These are phyloP conservation scores for Fusarium udum DNA, from an alignment of 2,329 filamentous ascomycete species.

Conservation along the genomic window DNA sequence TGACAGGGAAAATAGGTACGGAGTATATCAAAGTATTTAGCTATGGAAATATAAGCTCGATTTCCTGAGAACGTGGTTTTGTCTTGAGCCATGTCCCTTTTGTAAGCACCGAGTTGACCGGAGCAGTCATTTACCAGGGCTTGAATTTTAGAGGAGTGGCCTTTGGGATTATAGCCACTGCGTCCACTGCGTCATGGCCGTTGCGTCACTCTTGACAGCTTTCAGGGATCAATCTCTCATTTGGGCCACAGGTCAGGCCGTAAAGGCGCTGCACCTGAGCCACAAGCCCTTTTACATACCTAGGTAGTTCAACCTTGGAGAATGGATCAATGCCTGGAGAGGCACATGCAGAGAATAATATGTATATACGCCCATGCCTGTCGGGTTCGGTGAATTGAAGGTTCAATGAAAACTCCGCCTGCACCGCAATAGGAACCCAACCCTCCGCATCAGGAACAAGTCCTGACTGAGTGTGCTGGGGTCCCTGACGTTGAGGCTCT, in stretches of 20 bases:
- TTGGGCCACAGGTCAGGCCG: background rate
- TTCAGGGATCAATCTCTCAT: conserved; percentile 29
- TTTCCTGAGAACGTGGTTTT: background rate
- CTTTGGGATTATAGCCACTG: conserved; percentile 6
- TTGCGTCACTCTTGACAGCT: conserved; percentile 32
- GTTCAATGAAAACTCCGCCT: background rate
- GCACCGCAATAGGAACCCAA: background rate
- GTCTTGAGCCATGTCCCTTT: background rate
- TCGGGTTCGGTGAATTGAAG: background rate
- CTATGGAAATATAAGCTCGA: background rate
- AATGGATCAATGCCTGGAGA: background rate
- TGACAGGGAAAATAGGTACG: background rate
- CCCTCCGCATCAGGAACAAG: background rate
- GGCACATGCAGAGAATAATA: background rate
- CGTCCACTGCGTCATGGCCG: conserved; percentile 22
- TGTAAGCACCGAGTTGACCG: background rate
- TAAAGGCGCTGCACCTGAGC: conserved; percentile 2
- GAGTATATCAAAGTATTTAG: background rate
- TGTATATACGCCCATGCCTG: background rate
- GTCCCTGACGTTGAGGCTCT: background rate
- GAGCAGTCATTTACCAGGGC: background rate
- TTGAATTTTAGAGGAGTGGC: background rate
- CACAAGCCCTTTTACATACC: background rate
- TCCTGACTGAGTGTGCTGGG: background rate
- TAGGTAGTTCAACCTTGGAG: background rate